Base-by-base conservation (phyloP, 306 rosid genomes). In the Trifolium fragiferum region DNA sequence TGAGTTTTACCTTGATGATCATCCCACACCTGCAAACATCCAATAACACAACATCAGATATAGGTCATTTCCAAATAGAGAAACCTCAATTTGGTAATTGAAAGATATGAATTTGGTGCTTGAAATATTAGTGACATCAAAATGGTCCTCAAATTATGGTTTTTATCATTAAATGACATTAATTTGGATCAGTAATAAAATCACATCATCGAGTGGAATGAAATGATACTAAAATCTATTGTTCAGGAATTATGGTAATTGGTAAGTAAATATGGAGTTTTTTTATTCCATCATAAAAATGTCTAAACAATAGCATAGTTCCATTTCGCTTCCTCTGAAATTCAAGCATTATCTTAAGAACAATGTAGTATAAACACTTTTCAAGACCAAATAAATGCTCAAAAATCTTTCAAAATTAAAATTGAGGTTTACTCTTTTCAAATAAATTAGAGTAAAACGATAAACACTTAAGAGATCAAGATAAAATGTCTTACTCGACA, bases 1-100 rank as follows among this genome's bases (percentile, higher is more conserved):
- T 18, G 63, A 78, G 37, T 81, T 87, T 84, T 77, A 93, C 98
- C 98, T 88, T 93, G 61, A 91, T 69, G 77, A 88, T 88, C 94
- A 88, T 78, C 78, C 90, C 98, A 38, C 98, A 93, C 84, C 98
- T 93, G 97, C 87, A 80, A 9, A 74, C 7, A 76, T 23, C 68
- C 72, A 81, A 76, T 10, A 80, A 38, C 73, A 86, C 13, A 62
- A 62, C 44, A 66, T 89, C 15, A 89, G 89, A 87, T 35, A 35
- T 44, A 44, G 33, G 68, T 30, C 66, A 75, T 65, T 51, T 63
- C 44, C 70, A 55, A 51, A 67, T 25, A 35, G 20, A 69, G 10
- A 75, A 69, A 80, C 70, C 19, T 3, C 68, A 63, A 62, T 18
- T 30, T 53, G 47, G 68, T 16, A 25, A 23, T 67, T 9, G 21